These are phyloP conservation scores for Fusarium sp. DNA, from an alignment of 2,329 filamentous ascomycete species.

Conservation along the genomic window DNA sequence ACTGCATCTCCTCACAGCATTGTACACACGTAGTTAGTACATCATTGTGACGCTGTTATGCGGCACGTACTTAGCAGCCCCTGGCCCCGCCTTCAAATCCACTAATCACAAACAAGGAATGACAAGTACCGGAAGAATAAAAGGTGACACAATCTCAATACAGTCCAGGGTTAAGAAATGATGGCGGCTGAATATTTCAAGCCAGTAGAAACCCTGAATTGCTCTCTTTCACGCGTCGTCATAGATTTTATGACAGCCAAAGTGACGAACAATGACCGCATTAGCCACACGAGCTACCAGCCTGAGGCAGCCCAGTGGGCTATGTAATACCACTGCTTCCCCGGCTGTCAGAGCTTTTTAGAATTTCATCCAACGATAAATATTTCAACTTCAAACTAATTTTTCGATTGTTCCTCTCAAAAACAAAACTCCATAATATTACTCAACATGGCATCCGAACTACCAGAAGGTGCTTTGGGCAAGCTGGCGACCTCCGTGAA, in stretches of 20 bases:
- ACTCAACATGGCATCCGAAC: constrained; percentile 21
- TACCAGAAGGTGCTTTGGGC: constrained; percentile 14
- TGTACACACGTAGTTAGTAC: neutral
- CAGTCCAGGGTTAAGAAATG: neutral
- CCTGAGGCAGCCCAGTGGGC: neutral
- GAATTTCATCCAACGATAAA: neutral
- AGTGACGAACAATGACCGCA: constrained; percentile 29
- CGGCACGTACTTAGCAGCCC: neutral
- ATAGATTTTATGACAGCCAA: neutral
- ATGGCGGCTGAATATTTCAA: neutral
- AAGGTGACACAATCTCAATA: constrained; percentile 1
- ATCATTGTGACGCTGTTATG: constrained; percentile 1
- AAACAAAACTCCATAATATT: neutral
- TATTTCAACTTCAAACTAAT: neutral
- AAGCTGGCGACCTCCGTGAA: constrained; percentile 25
- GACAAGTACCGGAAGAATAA: neutral
- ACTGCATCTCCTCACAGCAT: no score
- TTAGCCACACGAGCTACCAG: constrained; percentile 8
- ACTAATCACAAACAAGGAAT: neutral
- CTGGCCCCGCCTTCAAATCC: neutral
- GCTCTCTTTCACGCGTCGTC: constrained; percentile 6
- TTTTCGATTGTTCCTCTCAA: neutral
- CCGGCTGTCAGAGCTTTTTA: neutral
- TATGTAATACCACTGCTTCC: neutral
- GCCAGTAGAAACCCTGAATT: constrained; percentile 6